Evolutionary conservation across 192 early-diverging fungal genomes (phyloP).

Genomic region (Thoreauomyces humboldtii): DNA sequence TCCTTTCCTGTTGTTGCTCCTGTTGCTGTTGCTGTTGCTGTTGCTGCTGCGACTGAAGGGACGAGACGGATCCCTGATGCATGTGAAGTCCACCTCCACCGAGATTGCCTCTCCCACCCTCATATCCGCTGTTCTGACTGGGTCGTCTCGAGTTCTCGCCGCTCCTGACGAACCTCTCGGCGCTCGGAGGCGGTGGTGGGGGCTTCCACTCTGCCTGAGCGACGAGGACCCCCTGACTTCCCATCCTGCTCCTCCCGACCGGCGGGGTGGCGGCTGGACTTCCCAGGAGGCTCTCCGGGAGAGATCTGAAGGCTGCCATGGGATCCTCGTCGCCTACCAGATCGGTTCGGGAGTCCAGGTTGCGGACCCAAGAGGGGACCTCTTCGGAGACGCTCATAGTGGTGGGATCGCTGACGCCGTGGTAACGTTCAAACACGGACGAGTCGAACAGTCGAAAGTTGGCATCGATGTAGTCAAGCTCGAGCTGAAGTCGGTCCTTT

Average conservation of each 20-base stretch:
- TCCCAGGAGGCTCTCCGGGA: slow-evolving; percentile 2
- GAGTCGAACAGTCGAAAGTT: slow-evolving; percentile 80
- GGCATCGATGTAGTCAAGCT: slow-evolving; percentile 69
- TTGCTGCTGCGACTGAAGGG: background rate
- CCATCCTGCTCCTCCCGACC: slow-evolving; percentile 1
- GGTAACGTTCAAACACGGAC: slow-evolving; percentile 67
- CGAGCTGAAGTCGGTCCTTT: slow-evolving; percentile 50
- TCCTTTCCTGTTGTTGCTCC: background rate
- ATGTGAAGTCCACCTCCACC: background rate
- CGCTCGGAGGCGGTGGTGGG: background rate
- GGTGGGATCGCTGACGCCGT: slow-evolving; percentile 56
- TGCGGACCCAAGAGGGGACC: slow-evolving; percentile 68
- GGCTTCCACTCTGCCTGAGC: slow-evolving; percentile 10
- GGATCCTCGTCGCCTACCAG: background rate
- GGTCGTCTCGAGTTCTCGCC: too few relatives aligned
- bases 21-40: background rate
- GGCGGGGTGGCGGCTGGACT: slow-evolving; percentile 4
- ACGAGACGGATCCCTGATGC: background rate
- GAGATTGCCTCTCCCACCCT: background rate
- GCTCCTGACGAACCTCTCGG: slow-evolving; percentile 1
- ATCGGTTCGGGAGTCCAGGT: slow-evolving; percentile 10
- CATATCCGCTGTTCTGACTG: background rate
- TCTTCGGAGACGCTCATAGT: slow-evolving; percentile 61
- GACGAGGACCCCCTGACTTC: too few relatives aligned
- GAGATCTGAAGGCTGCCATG: background rate